phyloP scores from a whole-genome alignment of 768 basidiomycete genomes.

The Suillus discolor region DNA sequence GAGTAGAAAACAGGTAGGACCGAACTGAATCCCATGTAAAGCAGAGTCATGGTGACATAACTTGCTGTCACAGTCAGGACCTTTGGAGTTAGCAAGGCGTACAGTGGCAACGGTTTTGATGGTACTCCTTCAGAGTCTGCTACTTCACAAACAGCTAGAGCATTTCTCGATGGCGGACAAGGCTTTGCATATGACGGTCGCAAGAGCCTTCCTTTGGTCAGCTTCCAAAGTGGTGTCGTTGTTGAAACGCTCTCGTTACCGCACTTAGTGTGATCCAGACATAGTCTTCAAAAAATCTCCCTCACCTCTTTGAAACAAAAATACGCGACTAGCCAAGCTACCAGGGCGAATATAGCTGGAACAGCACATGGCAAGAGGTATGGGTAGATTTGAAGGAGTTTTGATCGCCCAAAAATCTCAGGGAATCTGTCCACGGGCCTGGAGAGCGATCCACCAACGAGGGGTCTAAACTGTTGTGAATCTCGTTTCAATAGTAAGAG shows the following conservation, averaged over 20 bases:
- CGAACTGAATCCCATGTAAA: constrained; percentile 62
- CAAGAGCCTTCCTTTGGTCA: constrained; percentile 10
- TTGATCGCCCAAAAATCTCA: constrained; percentile 47
- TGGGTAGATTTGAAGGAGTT: constrained; percentile 61
- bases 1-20: constrained; percentile 24
- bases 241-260: constrained; percentile 34
- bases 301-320: constrained; percentile 53
- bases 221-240: background rate
- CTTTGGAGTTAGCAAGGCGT: constrained; percentile 45
- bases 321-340: constrained; percentile 50
- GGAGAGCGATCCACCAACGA: constrained; percentile 64
- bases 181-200: background rate
- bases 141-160: background rate
- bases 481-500: background rate
- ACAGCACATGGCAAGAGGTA: constrained; percentile 71
- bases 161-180: background rate
- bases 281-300: background rate
- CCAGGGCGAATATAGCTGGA: constrained; percentile 51
- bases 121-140: constrained; percentile 13
- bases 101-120: constrained; percentile 41
- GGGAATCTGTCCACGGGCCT: constrained; percentile 65
- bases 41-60: constrained; percentile 58
- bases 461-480: constrained; percentile 43
- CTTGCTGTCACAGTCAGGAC: constrained; percentile 58
- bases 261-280: background rate